Percentiles rank a stretch among this genome's conserved stretches.
phyloP scores from a whole-genome alignment of 306 rosid species.

The Ceratonia siliqua region DNA sequence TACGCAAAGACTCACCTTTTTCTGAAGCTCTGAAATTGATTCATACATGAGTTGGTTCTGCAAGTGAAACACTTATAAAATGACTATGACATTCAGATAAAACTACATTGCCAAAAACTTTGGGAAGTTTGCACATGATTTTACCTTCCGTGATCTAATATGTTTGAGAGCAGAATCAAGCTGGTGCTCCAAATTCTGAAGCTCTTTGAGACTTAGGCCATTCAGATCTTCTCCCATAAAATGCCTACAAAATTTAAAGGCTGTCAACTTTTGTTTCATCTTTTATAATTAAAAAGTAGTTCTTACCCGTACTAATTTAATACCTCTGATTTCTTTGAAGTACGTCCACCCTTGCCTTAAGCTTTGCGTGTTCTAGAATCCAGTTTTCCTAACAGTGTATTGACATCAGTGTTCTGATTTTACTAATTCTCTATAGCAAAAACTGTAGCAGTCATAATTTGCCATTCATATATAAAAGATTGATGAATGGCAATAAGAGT shows the following conservation, averaged over 20 bases:
- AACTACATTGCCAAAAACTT: neutral
- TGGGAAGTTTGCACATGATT: neutral
- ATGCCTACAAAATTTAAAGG: slow-evolving; percentile 58
- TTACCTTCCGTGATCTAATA: slow-evolving; percentile 76
- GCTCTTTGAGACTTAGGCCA: slow-evolving; percentile 61
- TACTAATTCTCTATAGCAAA: neutral
- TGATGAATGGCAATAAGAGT: neutral
- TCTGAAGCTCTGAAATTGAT: slow-evolving; percentile 77
- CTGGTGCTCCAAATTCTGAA: slow-evolving; percentile 86
- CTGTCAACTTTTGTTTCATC: neutral
- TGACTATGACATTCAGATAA: neutral
- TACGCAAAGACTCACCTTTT: slow-evolving; percentile 60
- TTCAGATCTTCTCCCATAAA: slow-evolving; percentile 79
- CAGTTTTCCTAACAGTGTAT: slow-evolving; percentile 59
- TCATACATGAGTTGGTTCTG: slow-evolving; percentile 90
- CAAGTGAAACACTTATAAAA: slow-evolving; percentile 7
- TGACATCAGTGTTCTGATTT: neutral
- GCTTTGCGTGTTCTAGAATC: slow-evolving; percentile 80
- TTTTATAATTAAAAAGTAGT: neutral
- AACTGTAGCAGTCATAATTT: neutral
- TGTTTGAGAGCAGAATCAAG: slow-evolving; percentile 82
- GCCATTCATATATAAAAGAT: neutral
- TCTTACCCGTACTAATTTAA: neutral
- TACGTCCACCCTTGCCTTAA: slow-evolving; percentile 80
- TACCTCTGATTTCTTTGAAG: slow-evolving; percentile 69